These are phyloP conservation scores for Ramalina peruviana DNA, from an alignment of 495 filamentous ascomycete species.

Conservation along the genomic window DNA sequence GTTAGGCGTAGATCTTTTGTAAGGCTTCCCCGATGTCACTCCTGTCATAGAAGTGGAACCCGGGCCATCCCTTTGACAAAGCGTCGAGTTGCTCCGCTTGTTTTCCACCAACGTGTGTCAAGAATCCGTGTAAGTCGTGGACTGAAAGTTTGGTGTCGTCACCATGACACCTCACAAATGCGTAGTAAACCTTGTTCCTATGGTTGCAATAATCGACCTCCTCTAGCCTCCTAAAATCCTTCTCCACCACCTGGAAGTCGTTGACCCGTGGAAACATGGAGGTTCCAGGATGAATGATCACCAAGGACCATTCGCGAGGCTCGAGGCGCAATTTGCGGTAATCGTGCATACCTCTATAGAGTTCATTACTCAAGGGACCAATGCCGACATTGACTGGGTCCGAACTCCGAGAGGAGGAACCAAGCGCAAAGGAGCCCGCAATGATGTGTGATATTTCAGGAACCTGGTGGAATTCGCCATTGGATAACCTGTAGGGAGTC, in stretches of 20 bases:
- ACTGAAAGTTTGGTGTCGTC: neutral
- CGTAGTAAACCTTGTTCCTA: neutral
- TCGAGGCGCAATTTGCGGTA: neutral
- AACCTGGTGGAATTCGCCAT: no score
- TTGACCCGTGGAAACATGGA: neutral
- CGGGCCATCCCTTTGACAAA: neutral
- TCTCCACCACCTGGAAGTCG: neutral
- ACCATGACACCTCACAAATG: neutral
- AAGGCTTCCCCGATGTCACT: neutral
- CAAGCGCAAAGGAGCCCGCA: neutral
- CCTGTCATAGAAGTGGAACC: neutral
- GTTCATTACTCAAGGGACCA: neutral
- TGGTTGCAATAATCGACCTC: neutral
- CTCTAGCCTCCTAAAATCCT: neutral
- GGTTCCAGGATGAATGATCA: neutral
- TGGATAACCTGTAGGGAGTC: neutral
- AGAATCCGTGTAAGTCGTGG: neutral
- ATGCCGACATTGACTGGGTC: neutral
- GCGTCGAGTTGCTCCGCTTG: neutral
- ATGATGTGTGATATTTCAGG: neutral
- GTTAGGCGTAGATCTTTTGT: no score
- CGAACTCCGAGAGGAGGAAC: neutral
- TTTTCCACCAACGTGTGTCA: neutral
- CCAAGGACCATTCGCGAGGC: neutral
- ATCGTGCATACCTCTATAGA: neutral